Evolutionary conservation across 1,284 basidiomycete genomes (phyloP).

Genomic region (Coniophora puteana): DNA sequence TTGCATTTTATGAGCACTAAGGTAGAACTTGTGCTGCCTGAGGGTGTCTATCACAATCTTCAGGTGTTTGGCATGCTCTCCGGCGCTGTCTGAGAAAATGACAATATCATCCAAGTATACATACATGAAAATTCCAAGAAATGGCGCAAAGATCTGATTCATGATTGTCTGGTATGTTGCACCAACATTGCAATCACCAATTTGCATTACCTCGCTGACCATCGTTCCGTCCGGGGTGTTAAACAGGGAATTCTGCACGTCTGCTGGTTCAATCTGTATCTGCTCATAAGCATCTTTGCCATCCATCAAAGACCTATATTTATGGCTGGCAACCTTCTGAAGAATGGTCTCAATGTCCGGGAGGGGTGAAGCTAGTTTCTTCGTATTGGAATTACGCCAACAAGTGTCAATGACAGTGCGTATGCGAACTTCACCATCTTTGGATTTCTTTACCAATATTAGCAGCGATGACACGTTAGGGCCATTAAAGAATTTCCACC

Average conservation of each 20-base stretch:
- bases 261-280: constrained; percentile 24
- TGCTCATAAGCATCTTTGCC: constrained; percentile 32
- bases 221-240: constrained; percentile 33
- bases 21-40: constrained; percentile 7
- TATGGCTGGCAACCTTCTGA: constrained; percentile 15
- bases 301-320: constrained; percentile 23
- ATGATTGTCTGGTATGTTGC: constrained; percentile 29
- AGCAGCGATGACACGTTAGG: constrained; percentile 28
- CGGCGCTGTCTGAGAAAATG: constrained; percentile 21
- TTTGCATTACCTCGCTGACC: constrained; percentile 32
- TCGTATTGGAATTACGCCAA: constrained; percentile 30
- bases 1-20: constrained; percentile 18
- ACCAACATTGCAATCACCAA: constrained; percentile 32
- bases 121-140: constrained; percentile 26
- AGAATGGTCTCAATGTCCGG: constrained; percentile 27
- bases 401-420: constrained; percentile 28
- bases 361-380: constrained; percentile 29
- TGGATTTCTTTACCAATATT: constrained; percentile 25
- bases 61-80: constrained; percentile 22
- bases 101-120: constrained; percentile 29
- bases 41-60: constrained; percentile 18
- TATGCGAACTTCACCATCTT: constrained; percentile 16
- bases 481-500: constrained; percentile 25
- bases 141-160: constrained; percentile 23
- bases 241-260: constrained; percentile 22